phyloP scores from a whole-genome alignment of 176 grass and related monocot genomes.

The Phragmites australis region DNA sequence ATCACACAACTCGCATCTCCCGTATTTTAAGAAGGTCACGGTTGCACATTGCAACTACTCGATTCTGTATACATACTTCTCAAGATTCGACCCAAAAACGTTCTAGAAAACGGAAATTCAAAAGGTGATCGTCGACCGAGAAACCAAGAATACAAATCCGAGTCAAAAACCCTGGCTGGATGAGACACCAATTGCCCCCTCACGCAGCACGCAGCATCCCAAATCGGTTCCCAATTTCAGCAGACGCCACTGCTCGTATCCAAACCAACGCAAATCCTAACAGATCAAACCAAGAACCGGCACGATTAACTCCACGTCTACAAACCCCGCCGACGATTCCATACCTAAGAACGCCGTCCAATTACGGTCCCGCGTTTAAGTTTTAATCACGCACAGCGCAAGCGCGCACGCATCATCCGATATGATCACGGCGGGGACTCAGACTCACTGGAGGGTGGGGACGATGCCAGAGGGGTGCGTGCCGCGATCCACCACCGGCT shows the following conservation, averaged over 20 bases:
- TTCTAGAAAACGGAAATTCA: no score
- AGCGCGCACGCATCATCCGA: not conserved
- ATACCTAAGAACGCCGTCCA: not conserved
- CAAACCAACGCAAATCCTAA: not conserved
- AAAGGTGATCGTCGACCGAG: not conserved
- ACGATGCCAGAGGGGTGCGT: constrained; percentile 60
- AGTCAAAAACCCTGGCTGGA: not conserved
- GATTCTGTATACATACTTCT: not conserved
- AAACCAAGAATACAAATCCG: not conserved
- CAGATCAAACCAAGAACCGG: constrained; percentile 6
- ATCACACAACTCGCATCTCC: not conserved
- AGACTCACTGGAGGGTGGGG: constrained; percentile 76
- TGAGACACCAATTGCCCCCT: not conserved
- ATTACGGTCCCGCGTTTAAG: not conserved
- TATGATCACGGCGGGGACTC: not conserved
- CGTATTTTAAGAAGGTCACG: not conserved
- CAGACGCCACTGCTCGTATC: not conserved
- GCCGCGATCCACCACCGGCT: constrained; percentile 25
- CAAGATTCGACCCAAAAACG: no score
- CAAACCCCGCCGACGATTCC: not conserved
- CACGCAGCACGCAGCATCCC: not conserved
- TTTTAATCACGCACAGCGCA: not conserved
- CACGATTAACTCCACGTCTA: not conserved
- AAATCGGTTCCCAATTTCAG: not conserved
- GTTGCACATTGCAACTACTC: not conserved